A percentile compares a stretch with the other conserved stretches of the same genome.
These are phyloP conservation scores for Lotmaria passim DNA, from an alignment of 208 protist species.

Conservation along the genomic window DNA sequence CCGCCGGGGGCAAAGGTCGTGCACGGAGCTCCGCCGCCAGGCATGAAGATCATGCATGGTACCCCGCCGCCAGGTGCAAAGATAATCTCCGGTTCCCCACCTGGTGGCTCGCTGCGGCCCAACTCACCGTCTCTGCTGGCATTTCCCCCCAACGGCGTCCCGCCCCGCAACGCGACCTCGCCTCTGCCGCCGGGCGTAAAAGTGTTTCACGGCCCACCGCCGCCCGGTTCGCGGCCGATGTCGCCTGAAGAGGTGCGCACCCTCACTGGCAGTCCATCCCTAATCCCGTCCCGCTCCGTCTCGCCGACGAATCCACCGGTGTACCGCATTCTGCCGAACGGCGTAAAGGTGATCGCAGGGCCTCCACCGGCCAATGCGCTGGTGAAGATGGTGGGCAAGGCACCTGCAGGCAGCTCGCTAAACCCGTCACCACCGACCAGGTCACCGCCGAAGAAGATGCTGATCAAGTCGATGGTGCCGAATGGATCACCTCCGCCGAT, in stretches of 20 bases:
- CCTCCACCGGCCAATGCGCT: conserved; percentile 45
- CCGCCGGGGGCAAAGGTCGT: conserved; percentile 57
- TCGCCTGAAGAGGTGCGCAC: conserved; percentile 18
- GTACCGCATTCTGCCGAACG: conserved; percentile 41
- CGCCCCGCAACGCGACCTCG: conserved; percentile 8
- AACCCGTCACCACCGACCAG: conserved; percentile 25
- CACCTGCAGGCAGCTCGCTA: conserved; percentile 8
- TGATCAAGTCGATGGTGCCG: conserved; percentile 33
- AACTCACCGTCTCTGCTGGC: conserved; percentile 6
- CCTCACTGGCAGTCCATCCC: conserved; percentile 8
- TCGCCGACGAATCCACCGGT: conserved; percentile 35
- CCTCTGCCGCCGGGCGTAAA: conserved; percentile 43
- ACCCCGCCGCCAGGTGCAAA: conserved; percentile 24
- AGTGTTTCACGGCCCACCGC: conserved; percentile 49
- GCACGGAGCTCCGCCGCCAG: conserved; percentile 49
- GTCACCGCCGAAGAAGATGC: conserved; percentile 34
- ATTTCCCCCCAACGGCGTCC: neutral
- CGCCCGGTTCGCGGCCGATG: conserved; percentile 42
- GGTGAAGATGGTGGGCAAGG: conserved; percentile 15
- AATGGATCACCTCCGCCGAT: conserved; percentile 7
- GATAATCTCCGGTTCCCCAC: conserved; percentile 8
- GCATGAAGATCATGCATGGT: conserved; percentile 29
- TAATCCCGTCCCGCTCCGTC: conserved; percentile 24
- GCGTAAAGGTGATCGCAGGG: conserved; percentile 59
- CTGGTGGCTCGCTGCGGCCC: neutral